These are phyloP conservation scores for Sugiyamaella japonica DNA, from an alignment of 1,139 yeast species.

Conservation along the genomic window DNA sequence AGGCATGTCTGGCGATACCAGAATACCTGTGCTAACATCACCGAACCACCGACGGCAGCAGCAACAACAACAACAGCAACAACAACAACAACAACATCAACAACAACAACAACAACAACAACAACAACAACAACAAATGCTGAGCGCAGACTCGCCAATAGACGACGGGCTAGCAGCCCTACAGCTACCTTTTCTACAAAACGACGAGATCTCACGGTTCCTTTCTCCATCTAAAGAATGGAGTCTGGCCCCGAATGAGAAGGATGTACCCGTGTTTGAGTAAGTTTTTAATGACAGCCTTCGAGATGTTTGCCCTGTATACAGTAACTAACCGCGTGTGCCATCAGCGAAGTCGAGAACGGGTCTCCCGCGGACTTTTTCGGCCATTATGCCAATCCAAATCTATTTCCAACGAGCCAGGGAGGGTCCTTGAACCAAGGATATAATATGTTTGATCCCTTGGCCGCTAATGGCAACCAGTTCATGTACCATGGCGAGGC, in stretches of 20 bases:
- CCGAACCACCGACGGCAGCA: not conserved
- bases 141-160: slow-evolving; percentile 14
- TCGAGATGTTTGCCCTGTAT: too few relatives aligned
- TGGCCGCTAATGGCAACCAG: not conserved
- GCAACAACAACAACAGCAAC: slow-evolving; percentile 1
- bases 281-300: too few relatives aligned
- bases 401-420: slow-evolving; percentile 1
- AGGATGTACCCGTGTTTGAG: slow-evolving; percentile 25
- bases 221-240: slow-evolving; percentile 31
- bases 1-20: slow-evolving; percentile 12
- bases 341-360: slow-evolving; percentile 26
- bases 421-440: slow-evolving; percentile 9
- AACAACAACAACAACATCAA: slow-evolving; percentile 2
- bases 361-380: slow-evolving; percentile 32
- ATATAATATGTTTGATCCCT: slow-evolving; percentile 8
- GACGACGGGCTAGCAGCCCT: slow-evolving; percentile 32
- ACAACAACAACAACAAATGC: slow-evolving; percentile 1
- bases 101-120: slow-evolving; percentile 1
- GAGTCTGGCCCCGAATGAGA: slow-evolving; percentile 26
- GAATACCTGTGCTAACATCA: not conserved
- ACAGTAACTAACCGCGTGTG: slow-evolving; percentile 3
- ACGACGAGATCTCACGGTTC: slow-evolving; percentile 30
- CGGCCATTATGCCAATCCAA: slow-evolving; percentile 30
- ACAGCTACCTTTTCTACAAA: slow-evolving; percentile 33
- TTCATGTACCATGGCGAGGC: slow-evolving; percentile 1